Conservation (phyloP, 192 early-diverging fungal genomes). For the Coemansia sp. region DNA sequence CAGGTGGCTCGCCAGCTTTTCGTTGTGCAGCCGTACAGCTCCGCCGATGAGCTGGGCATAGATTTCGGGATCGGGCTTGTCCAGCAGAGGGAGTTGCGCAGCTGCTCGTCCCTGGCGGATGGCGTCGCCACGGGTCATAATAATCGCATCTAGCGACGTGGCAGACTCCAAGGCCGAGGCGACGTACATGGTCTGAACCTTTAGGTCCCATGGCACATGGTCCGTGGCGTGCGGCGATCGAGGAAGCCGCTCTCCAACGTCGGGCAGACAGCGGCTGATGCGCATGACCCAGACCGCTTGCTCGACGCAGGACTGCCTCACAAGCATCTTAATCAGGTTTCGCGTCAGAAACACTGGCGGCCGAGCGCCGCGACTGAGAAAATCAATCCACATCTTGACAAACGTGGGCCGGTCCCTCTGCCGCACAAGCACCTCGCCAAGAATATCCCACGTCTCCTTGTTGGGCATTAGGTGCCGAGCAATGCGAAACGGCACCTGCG, state of each 20-base stretch:
- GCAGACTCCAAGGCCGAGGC: slow-evolving; percentile 45
- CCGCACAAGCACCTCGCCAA: slow-evolving; percentile 39
- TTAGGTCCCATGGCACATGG: slow-evolving; percentile 49
- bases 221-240: slow-evolving; percentile 18
- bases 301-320: slow-evolving; percentile 42
- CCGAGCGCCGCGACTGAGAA: slow-evolving; percentile 47
- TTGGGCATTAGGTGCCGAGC: slow-evolving; percentile 45
- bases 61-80: slow-evolving; percentile 33
- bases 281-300: slow-evolving; percentile 54
- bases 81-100: slow-evolving; percentile 34
- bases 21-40: slow-evolving; percentile 36
- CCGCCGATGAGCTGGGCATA: slow-evolving; percentile 46
- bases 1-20: slow-evolving; percentile 34
- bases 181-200: slow-evolving; percentile 43
- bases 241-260: slow-evolving; percentile 29
- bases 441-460: slow-evolving; percentile 45
- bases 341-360: slow-evolving; percentile 37
- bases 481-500: slow-evolving; percentile 37
- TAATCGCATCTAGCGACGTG: slow-evolving; percentile 22
- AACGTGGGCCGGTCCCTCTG: slow-evolving; percentile 46
- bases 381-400: slow-evolving; percentile 45
- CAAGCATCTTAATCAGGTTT: slow-evolving; percentile 38
- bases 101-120: slow-evolving; percentile 34
- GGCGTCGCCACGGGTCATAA: slow-evolving; percentile 25
- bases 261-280: slow-evolving; percentile 47